phyloP scores from a whole-genome alignment of 1,284 basidiomycete species.

The Rhodotorula sp. region DNA sequence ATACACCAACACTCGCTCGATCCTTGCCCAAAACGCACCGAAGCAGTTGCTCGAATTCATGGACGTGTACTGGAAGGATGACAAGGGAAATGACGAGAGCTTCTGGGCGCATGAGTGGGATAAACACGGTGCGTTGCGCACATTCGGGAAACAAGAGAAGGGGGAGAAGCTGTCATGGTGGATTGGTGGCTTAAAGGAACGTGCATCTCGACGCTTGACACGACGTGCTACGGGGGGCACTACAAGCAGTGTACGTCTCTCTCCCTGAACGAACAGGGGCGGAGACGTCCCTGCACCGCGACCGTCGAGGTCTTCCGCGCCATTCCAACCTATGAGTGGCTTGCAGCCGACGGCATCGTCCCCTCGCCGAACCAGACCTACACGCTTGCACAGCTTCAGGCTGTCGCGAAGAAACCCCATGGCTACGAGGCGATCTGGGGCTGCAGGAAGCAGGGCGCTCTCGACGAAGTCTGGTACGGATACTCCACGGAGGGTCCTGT shows the following conservation, averaged over 20 bases:
- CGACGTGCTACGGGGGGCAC: conserved; percentile 56
- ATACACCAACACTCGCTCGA: conserved; percentile 60
- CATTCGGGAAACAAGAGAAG: too few relatives aligned
- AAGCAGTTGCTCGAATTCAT: conserved; percentile 65
- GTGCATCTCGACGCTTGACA: conserved; percentile 61
- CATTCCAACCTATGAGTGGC: conserved; percentile 69
- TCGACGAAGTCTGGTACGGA: conserved; percentile 64
- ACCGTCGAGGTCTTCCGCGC: conserved; percentile 64
- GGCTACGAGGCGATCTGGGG: conserved; percentile 37
- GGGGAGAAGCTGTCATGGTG: too few relatives aligned
- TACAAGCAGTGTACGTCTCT: conserved; percentile 47
- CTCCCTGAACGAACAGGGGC: too few relatives aligned
- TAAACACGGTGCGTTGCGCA: conserved; percentile 54
- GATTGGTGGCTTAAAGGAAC: conserved; percentile 49
- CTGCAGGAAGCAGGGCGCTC: conserved; percentile 53
- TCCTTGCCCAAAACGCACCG: conserved; percentile 61
- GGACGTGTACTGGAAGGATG: conserved; percentile 52
- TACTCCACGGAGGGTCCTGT: conserved; percentile 62
- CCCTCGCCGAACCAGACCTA: conserved; percentile 62
- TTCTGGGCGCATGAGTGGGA: conserved; percentile 47
- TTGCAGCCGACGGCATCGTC: conserved; percentile 66
- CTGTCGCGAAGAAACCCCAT: conserved; percentile 57
- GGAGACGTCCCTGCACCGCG: background rate
- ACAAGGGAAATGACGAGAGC: conserved; percentile 45
- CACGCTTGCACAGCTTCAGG: conserved; percentile 58